Percentiles rank a stretch among this genome's conserved stretches.
phyloP scores from a whole-genome alignment of 2,329 filamentous ascomycete species.

The Fusarium compactum region DNA sequence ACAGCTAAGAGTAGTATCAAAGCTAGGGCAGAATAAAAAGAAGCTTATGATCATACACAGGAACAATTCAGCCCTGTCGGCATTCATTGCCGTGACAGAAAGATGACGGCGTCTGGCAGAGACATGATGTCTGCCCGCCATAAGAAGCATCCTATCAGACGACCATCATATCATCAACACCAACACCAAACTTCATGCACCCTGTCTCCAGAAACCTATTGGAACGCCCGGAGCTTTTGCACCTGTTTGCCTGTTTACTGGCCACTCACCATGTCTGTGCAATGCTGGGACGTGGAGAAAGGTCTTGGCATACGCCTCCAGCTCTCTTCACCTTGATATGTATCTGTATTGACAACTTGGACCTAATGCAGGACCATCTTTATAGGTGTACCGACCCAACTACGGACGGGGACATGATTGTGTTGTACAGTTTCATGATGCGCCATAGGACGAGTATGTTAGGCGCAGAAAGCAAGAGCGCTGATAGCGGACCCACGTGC shows the following conservation, averaged over 20 bases:
- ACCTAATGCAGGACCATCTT: background rate
- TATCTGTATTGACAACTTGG: background rate
- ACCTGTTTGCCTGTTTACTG: background rate
- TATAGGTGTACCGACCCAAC: background rate
- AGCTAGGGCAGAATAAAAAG: background rate
- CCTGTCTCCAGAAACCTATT: background rate
- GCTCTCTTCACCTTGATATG: background rate
- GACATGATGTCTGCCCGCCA: background rate
- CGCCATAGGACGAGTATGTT: background rate
- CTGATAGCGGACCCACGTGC: background rate
- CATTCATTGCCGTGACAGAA: background rate
- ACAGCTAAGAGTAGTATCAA: background rate
- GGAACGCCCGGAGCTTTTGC: constrained; percentile 18
- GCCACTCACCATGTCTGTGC: constrained; percentile 7
- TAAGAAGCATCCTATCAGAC: constrained; percentile 1
- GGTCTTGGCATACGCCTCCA: constrained; percentile 23
- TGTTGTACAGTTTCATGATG: background rate
- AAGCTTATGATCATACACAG: background rate
- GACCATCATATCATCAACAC: constrained; percentile 8
- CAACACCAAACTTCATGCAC: constrained; percentile 6
- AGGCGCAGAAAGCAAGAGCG: background rate
- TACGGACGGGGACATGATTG: background rate
- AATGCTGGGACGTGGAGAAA: constrained; percentile 10
- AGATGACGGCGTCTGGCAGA: background rate
- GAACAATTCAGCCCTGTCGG: background rate